Evolutionary conservation across 306 rosid genomes (phyloP).

Genomic region (Malus sieversii): DNA sequence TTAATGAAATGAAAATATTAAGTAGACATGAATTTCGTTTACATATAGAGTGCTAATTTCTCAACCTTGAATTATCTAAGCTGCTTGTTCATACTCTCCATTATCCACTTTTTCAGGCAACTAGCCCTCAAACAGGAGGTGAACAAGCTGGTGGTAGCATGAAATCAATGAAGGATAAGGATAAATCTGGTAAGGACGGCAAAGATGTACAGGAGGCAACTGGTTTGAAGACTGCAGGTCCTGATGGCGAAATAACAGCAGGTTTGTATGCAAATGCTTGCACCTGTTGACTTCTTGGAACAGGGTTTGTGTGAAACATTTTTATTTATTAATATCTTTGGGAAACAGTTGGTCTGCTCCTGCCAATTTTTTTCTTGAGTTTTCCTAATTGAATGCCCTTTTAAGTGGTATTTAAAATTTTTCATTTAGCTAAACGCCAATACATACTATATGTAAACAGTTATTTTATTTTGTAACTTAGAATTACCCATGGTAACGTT

Average conservation of each 20-base stretch:
- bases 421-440: background rate
- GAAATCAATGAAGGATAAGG: conserved; percentile 90
- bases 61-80: background rate
- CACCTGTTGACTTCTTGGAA: background rate
- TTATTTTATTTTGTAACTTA: background rate
- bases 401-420: background rate
- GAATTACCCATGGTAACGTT: background rate
- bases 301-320: background rate
- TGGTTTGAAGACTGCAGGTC: conserved; percentile 89
- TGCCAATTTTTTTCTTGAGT: background rate
- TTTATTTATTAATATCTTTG: background rate
- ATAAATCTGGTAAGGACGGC: conserved; percentile 69
- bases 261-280: conserved; percentile 39
- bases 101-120: conserved; percentile 45
- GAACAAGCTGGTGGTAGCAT: conserved; percentile 76
- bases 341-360: background rate
- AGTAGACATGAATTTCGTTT: background rate
- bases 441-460: background rate
- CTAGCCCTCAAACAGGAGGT: conserved; percentile 70
- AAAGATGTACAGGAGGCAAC: conserved; percentile 78
- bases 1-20: background rate
- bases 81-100: conserved; percentile 10
- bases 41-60: background rate
- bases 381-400: background rate
- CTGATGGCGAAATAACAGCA: conserved; percentile 98